phyloP scores from a whole-genome alignment of 1,284 basidiomycete species.

The Thecaphora frezii region DNA sequence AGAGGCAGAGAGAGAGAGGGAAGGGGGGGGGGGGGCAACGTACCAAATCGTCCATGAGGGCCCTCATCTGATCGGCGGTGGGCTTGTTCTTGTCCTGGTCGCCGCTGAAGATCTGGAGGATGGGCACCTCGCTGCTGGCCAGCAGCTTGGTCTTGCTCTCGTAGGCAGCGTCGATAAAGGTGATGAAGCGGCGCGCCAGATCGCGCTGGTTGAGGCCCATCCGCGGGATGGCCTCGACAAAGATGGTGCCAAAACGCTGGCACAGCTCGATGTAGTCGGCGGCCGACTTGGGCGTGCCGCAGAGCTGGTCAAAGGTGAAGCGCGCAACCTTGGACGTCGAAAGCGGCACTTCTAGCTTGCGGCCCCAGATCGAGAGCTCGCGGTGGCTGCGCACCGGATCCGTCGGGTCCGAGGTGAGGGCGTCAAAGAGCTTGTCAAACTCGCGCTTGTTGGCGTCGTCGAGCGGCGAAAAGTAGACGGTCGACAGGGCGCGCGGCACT shows the following conservation, averaged over 20 bases:
- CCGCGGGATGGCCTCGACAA: slow-evolving; percentile 80
- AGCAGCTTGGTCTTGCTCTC: slow-evolving; percentile 56
- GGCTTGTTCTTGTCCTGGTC: slow-evolving; percentile 28
- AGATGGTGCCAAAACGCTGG: slow-evolving; percentile 80
- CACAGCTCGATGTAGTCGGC: slow-evolving; percentile 96
- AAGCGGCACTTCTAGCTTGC: slow-evolving; percentile 72
- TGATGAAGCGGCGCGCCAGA: slow-evolving; percentile 85
- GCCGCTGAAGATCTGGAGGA: slow-evolving; percentile 51
- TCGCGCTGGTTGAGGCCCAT: slow-evolving; percentile 87
- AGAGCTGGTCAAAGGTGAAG: slow-evolving; percentile 85
- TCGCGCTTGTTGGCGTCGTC: slow-evolving; percentile 69
- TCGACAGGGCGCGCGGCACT: slow-evolving; percentile 65
- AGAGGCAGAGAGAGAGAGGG: background rate
- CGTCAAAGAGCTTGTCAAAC: slow-evolving; percentile 79
- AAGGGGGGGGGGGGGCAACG: background rate
- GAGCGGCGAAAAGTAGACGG: slow-evolving; percentile 86
- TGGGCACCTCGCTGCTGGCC: slow-evolving; percentile 46
- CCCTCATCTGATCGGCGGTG: slow-evolving; percentile 49
- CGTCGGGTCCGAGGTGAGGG: slow-evolving; percentile 67
- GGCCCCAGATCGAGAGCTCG: slow-evolving; percentile 82
- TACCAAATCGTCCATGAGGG: slow-evolving; percentile 55
- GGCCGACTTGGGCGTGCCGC: slow-evolving; percentile 84
- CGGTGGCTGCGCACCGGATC: slow-evolving; percentile 69
- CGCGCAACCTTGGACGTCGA: slow-evolving; percentile 70
- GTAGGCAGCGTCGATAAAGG: slow-evolving; percentile 84